phyloP scores from a whole-genome alignment of 129 eudicot species.

The Escallonia rubra region DNA sequence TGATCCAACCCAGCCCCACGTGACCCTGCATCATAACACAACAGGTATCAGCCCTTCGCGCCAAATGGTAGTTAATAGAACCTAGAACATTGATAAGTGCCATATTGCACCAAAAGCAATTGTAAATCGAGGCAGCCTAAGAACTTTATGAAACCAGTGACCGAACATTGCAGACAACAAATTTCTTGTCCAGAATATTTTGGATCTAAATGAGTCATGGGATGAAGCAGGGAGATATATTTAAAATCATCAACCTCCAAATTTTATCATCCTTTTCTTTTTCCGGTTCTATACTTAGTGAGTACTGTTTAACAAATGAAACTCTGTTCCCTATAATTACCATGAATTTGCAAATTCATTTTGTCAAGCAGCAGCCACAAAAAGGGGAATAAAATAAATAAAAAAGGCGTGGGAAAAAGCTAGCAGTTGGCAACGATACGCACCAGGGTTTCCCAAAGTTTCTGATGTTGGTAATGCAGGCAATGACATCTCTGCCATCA shows the following conservation, averaged over 20 bases:
- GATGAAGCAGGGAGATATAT: background rate
- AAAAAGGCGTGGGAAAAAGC: background rate
- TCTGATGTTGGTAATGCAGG: conserved; percentile 79
- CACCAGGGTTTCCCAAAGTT: conserved; percentile 40
- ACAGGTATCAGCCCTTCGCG: conserved; percentile 1
- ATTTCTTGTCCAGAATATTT: background rate
- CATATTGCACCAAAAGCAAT: background rate
- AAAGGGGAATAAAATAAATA: no score
- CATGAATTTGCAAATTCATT: background rate
- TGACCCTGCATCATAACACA: conserved; percentile 39
- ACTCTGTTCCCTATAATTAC: background rate
- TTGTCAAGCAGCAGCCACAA: background rate
- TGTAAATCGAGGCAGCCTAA: background rate
- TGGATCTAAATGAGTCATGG: background rate
- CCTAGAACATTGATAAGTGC: background rate
- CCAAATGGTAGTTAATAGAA: no score
- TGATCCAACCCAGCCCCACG: conserved; percentile 35
- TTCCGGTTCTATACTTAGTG: background rate
- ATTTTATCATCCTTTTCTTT: background rate
- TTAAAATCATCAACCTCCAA: background rate
- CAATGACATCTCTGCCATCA: conserved; percentile 78
- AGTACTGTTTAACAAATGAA: background rate
- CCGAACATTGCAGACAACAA: background rate
- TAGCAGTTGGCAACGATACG: conserved; percentile 1
- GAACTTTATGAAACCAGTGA: background rate